Evolutionary conservation across 2,329 filamentous ascomycete genomes (phyloP).

Genomic region (Fusarium sp.): DNA sequence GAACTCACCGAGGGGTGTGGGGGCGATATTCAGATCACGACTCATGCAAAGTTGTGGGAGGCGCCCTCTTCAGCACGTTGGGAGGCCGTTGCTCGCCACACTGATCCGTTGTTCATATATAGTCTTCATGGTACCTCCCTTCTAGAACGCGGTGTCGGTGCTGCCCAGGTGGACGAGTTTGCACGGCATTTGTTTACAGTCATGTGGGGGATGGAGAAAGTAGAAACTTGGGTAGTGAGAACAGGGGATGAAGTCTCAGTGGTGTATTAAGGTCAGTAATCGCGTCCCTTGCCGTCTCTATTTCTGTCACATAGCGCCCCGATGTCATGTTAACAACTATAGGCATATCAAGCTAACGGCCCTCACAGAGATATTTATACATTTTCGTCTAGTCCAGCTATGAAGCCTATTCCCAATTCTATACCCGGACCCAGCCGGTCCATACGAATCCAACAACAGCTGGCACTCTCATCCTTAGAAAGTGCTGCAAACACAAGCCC

Average conservation of each 20-base stretch:
- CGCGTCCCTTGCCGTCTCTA: too few relatives aligned
- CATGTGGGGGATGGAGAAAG: conserved; percentile 12
- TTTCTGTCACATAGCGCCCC: too few relatives aligned
- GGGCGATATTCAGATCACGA: neutral
- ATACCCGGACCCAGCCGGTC: neutral
- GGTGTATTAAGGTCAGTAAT: neutral
- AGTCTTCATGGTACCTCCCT: conserved; percentile 2
- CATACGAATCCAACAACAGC: neutral
- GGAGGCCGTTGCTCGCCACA: neutral
- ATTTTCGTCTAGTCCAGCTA: neutral
- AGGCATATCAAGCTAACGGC: neutral
- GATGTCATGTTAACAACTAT: neutral
- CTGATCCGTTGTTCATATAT: neutral
- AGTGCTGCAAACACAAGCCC: neutral
- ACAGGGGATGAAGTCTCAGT: conserved; percentile 1
- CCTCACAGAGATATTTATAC: neutral
- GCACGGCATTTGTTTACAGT: conserved; percentile 10
- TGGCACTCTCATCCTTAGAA: neutral
- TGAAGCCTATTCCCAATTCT: neutral
- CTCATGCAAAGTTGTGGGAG: neutral
- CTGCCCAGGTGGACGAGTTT: conserved; percentile 12
- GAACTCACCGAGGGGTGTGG: neutral
- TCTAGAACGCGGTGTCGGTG: neutral
- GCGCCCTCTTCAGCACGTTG: neutral
- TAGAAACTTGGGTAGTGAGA: conserved; percentile 2